Conservation (phyloP, 306 rosid species). For the Pyrus betulifolia region DNA sequence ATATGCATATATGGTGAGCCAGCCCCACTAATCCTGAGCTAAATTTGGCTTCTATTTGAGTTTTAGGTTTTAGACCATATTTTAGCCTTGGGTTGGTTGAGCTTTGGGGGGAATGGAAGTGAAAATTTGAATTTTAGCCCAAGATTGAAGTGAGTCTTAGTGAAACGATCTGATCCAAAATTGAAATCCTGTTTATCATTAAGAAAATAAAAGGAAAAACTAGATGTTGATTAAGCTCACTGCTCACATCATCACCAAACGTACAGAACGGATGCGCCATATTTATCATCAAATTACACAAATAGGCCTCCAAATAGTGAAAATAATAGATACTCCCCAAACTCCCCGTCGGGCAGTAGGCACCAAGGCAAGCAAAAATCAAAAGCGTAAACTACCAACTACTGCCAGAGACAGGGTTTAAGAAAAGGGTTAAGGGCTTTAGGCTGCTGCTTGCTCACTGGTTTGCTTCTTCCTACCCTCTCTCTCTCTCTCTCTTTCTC, state of each 20-base stretch:
- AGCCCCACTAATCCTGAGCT: too few species aligned
- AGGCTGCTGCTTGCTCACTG: constrained; percentile 25
- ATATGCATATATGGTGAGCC: too few species aligned
- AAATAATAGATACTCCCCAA: not conserved
- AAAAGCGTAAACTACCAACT: not conserved
- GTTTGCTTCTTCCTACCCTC: not conserved
- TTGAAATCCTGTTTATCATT: too few species aligned
- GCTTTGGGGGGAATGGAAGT: too few species aligned
- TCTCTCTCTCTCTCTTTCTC: not conserved
- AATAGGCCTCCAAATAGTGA: not conserved
- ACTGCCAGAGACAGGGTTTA: constrained; percentile 13
- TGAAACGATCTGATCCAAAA: too few species aligned
- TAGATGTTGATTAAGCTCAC: not conserved
- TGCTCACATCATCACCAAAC: not conserved
- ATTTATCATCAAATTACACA: not conserved
- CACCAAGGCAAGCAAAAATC: not conserved
- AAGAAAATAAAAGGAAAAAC: not conserved
- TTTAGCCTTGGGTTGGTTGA: too few species aligned
- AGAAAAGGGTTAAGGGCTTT: constrained; percentile 18
- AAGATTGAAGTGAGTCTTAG: too few species aligned
- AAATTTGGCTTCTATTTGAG: too few species aligned
- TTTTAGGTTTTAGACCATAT: too few species aligned
- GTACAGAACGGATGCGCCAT: not conserved
- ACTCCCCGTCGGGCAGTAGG: not conserved
- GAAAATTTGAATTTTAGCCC: too few species aligned